Evolutionary conservation across 73 alveolate genomes (phyloP).

Genomic region (Symbiodinium natans): DNA sequence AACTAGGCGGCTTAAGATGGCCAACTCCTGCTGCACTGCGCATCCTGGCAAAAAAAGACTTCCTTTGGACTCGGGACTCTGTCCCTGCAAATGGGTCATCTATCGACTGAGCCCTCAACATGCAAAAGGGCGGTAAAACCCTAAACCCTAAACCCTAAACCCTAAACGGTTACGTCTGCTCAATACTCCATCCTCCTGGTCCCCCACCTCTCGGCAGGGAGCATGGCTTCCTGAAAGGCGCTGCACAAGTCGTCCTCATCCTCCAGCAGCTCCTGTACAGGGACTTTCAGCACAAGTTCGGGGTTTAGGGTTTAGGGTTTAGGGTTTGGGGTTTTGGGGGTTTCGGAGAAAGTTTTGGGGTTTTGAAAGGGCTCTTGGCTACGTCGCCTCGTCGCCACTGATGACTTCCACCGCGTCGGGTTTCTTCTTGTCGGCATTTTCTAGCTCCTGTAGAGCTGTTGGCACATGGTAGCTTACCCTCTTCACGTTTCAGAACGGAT

Average conservation of each 20-base stretch:
- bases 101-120: too few relatives aligned
- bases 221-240: constrained; percentile 33
- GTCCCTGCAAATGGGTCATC: too few relatives aligned
- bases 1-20: too few relatives aligned
- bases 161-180: neutral
- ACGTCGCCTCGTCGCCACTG: neutral
- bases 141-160: neutral
- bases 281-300: neutral
- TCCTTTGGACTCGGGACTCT: too few relatives aligned
- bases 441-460: neutral
- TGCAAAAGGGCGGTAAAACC: too few relatives aligned
- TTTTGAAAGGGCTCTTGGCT: too few relatives aligned
- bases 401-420: neutral
- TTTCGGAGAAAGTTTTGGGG: too few relatives aligned
- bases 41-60: too few relatives aligned
- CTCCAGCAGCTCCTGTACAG: constrained; percentile 58
- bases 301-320: neutral
- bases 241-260: constrained; percentile 56
- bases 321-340: too few relatives aligned
- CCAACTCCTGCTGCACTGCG: too few relatives aligned
- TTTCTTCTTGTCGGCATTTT: neutral
- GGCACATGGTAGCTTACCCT: too few relatives aligned
- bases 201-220: constrained; percentile 32
- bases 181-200: neutral
- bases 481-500: too few relatives aligned